Evolutionary conservation across 2,329 filamentous ascomycete genomes (phyloP).

Genomic region (Arthrobotrys iridis): DNA sequence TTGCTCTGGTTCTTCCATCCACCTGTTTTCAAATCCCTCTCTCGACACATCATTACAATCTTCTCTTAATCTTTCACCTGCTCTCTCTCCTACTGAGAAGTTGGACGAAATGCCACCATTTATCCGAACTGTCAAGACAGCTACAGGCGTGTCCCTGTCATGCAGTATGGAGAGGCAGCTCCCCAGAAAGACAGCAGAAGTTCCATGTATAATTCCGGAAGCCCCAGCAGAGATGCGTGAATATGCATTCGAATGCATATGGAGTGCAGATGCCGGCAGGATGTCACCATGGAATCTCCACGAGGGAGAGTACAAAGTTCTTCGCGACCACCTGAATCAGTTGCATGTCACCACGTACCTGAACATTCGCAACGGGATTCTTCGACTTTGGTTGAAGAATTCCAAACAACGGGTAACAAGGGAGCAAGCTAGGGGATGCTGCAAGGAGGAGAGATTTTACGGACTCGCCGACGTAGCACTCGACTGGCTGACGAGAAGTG

Average conservation of each 20-base stretch:
- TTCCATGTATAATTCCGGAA: neutral
- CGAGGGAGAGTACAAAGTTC: slow-evolving; percentile 80
- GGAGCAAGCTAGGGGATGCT: slow-evolving; percentile 89
- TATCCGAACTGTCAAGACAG: neutral
- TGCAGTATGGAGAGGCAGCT: neutral
- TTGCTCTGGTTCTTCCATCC: neutral
- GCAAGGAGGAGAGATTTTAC: slow-evolving; percentile 87
- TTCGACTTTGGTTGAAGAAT: slow-evolving; percentile 88
- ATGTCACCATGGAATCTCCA: slow-evolving; percentile 90
- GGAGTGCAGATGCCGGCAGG: slow-evolving; percentile 86
- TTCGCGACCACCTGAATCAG: slow-evolving; percentile 83
- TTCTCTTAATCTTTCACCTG: neutral
- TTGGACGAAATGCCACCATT: neutral
- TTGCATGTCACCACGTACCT: slow-evolving; percentile 93
- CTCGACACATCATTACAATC: neutral
- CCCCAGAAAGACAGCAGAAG: neutral
- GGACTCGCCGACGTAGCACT: slow-evolving; percentile 87
- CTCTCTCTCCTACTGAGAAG: neutral
- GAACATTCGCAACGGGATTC: slow-evolving; percentile 93
- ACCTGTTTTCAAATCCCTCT: neutral
- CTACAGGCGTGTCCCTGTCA: neutral
- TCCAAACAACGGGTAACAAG: slow-evolving; percentile 82
- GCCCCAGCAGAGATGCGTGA: slow-evolving; percentile 76
- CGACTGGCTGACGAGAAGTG: slow-evolving; percentile 88
- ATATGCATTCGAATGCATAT: slow-evolving; percentile 90